A percentile compares a stretch with the other conserved stretches of the same genome.
phyloP scores from a whole-genome alignment of 2,329 filamentous ascomycete genomes.

The Microcera coccophila region DNA sequence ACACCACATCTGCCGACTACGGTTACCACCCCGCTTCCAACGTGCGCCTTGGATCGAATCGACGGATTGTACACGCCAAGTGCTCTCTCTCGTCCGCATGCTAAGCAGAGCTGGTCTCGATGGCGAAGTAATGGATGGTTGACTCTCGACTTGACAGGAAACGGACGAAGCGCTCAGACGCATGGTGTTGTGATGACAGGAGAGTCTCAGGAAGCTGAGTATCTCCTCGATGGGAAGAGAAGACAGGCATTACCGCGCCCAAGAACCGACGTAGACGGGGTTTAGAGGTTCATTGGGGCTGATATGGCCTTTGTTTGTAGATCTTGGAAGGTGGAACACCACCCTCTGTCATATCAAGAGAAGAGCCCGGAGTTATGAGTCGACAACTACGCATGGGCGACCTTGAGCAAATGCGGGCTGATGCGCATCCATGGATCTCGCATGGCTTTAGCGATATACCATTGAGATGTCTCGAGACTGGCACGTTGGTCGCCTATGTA shows the following conservation, averaged over 20 bases:
- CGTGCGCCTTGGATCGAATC: slow-evolving; percentile 11
- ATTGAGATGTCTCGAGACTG: slow-evolving; percentile 12
- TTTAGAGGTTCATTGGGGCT: slow-evolving; percentile 31
- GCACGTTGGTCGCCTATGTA: slow-evolving; percentile 17
- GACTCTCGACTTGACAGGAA: slow-evolving; percentile 29
- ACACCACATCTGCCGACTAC: slow-evolving; percentile 21
- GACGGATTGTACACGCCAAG: slow-evolving; percentile 13
- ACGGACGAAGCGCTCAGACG: slow-evolving; percentile 26
- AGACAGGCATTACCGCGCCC: slow-evolving; percentile 26
- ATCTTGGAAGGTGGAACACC: slow-evolving; percentile 45
- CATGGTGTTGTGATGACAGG: slow-evolving; percentile 29
- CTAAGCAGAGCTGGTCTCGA: not conserved
- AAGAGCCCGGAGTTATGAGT: slow-evolving; percentile 19
- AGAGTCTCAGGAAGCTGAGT: slow-evolving; percentile 30
- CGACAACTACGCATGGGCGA: slow-evolving; percentile 4
- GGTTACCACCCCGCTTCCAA: slow-evolving; percentile 8
- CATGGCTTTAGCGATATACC: slow-evolving; percentile 10
- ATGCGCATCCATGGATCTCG: not conserved
- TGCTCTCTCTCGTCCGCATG: not conserved
- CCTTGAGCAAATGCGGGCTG: not conserved
- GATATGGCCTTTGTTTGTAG: slow-evolving; percentile 35
- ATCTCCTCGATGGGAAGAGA: slow-evolving; percentile 35
- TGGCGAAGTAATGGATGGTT: slow-evolving; percentile 22
- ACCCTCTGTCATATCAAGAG: slow-evolving; percentile 42
- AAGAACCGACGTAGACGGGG: slow-evolving; percentile 25